Percentiles rank a stretch among this genome's conserved stretches.
phyloP scores from a whole-genome alignment of 345 rosid genomes.

The Abelmoschus esculentus region DNA sequence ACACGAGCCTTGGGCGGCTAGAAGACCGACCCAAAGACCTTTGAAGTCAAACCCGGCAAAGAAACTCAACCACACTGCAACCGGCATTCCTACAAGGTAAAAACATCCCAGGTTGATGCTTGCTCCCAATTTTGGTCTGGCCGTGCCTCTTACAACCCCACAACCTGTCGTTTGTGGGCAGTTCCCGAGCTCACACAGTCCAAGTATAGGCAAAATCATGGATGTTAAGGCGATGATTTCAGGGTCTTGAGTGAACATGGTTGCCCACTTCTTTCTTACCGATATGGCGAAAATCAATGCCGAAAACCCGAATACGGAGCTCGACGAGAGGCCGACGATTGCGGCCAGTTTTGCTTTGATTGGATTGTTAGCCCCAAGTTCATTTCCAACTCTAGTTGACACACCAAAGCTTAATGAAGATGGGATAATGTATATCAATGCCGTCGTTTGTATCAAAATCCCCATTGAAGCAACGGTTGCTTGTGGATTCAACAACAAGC shows the following conservation, averaged over 20 bases:
- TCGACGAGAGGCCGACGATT: constrained; percentile 40
- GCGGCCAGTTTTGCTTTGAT: constrained; percentile 56
- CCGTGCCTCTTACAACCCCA: constrained; percentile 78
- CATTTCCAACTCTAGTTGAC: constrained; percentile 75
- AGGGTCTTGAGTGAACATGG: constrained; percentile 53
- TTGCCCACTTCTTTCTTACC: constrained; percentile 66
- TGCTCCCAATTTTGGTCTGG: constrained; percentile 77
- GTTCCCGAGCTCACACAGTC: constrained; percentile 82
- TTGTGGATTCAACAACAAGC: constrained; percentile 56
- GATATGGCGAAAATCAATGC: constrained; percentile 42
- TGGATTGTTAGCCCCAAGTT: constrained; percentile 61
- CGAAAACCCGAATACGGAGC: constrained; percentile 48
- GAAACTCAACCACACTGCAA: constrained; percentile 69
- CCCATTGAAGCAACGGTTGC: constrained; percentile 90
- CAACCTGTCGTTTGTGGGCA: constrained; percentile 86
- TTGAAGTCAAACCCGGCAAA: constrained; percentile 48
- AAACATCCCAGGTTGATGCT: constrained; percentile 79
- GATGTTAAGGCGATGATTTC: constrained; percentile 62
- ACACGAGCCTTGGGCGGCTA: constrained; percentile 84
- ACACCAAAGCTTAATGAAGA: constrained; percentile 71
- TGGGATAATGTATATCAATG: constrained; percentile 80
- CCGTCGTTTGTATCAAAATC: constrained; percentile 76
- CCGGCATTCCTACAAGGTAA: constrained; percentile 74
- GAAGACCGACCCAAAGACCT: constrained; percentile 75
- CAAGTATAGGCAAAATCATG: constrained; percentile 65